phyloP scores from a whole-genome alignment of 148 eudicot species.

The Heliosperma pusillum region DNA sequence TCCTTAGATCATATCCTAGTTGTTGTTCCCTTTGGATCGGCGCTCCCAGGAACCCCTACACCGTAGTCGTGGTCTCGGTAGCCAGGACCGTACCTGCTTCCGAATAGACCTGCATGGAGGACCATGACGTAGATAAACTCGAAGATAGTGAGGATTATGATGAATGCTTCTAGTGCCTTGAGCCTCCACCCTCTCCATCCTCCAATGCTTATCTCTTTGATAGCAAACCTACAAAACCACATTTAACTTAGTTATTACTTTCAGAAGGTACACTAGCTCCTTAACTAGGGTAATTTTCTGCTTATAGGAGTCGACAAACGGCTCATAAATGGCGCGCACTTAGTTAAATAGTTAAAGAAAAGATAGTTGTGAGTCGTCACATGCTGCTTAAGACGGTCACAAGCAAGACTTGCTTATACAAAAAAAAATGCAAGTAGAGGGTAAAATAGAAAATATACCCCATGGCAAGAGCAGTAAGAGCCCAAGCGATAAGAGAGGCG shows the following conservation, averaged over 20 bases:
- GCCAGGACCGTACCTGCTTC: constrained; percentile 37
- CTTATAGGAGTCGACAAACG: no score
- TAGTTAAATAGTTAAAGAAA: no score
- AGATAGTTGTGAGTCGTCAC: no score
- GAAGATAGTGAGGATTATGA: constrained; percentile 47
- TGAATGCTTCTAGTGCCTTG: constrained; percentile 54
- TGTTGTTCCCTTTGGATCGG: constrained; percentile 25
- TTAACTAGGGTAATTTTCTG: no score
- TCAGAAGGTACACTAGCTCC: no score
- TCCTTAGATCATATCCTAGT: constrained; percentile 14
- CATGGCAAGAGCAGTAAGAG: constrained; percentile 76
- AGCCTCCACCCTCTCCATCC: constrained; percentile 85
- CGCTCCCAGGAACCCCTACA: background rate
- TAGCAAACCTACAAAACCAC: constrained; percentile 51
- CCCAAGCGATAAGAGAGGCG: constrained; percentile 69
- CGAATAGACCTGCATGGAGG: constrained; percentile 55
- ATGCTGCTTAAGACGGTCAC: no score
- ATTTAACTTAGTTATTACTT: no score
- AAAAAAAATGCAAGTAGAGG: no score
- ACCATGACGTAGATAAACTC: constrained; percentile 46
- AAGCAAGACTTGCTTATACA: no score
- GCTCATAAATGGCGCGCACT: no score
- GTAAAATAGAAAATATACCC: constrained; percentile 40
- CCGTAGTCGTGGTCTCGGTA: constrained; percentile 44
- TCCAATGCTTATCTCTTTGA: constrained; percentile 63